Base-by-base conservation (phyloP, 1,284 basidiomycete genomes). In the Marasmius tenuissimus region DNA sequence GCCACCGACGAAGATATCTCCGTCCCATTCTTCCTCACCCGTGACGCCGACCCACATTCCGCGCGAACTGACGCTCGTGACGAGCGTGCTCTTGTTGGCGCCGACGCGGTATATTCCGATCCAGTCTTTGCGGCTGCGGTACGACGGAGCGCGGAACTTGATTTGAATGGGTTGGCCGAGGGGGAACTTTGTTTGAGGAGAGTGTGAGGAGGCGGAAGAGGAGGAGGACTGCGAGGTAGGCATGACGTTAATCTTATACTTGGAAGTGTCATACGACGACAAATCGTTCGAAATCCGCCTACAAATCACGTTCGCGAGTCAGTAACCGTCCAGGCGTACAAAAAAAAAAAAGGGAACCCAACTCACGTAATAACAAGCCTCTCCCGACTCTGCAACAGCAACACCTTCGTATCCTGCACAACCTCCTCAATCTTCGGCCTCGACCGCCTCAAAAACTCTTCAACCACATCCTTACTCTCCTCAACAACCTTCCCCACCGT, bases 121-220 rank as follows among this genome's bases (percentile, higher is more conserved):
- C 97, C 97, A 99, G 74, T 99, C 97, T 68, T 90, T 87, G n/a
- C 93, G 84, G 14, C 95, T 97, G 72, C 98, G 97, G 61, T 88
- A 86, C 38, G 81, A 76, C 0, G 97, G 95, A 1, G 94, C 96
- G 58, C 87, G 86, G 96, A 96, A 99, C 49, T 85, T 84, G 39
- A 98, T 83, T 4, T 76, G 81, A 68, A 99, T 96, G 6, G 92
- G 88, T 73, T 98, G 93, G 38, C 97, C 97, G 50, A 98, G 85
- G 72, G 94, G 92, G 83, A 92, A 98, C 8, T n/a, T n/a, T n/a
- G n/a, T n/a, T n/a, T n/a, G n/a, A n/a, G n/a, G n/a, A n/a, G n/a
- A n/a, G n/a, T n/a, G n/a, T n/a, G n/a, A n/a, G n/a, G n/a, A n/a
- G n/a, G n/a, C n/a, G n/a, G n/a, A n/a, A n/a, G 85, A 83, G 63